Base-by-base conservation (phyloP, 805 yeast genomes). In the Candida mattraensis region DNA sequence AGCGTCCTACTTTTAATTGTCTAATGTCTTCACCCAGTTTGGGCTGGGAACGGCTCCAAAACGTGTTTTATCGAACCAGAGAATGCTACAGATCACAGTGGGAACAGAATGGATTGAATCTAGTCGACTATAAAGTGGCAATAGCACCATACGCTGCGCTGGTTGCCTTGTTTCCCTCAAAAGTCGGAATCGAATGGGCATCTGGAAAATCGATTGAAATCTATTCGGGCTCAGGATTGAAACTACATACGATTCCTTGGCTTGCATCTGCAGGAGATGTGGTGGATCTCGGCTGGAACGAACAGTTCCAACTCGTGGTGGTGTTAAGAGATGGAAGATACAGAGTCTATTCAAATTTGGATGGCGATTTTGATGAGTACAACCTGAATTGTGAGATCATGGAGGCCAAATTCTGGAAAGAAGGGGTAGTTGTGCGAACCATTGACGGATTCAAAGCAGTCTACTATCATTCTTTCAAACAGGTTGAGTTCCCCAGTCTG, bases 31-130 rank as follows among this genome's bases (percentile, higher is more conserved):
- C 53, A 28, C 67, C 67, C 6, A 59, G 64, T 31, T 35, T 63
- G 18, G 61, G 60, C 28, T 88, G 97, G 97, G 95, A 87, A 56
- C 72, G 81, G 45, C 69, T 88, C 13, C 79, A 76, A 35, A 77
- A 78, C 56, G 82, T 77, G 7, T 86, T 74, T 56, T 88, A 87
- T 48, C 66, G 83, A 37, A 68, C 72, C 12, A 60, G 80, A 36
- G 71, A 76, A 13, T 80, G 84, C 37, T 80, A 74, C 50, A 70
- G 64, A 1, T 53, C 78, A 48, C 60, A 69, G 35, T 79, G 84
- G 84, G 58, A 68, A 12, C 52, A 64, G 12, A 63, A 65, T 17
- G 23, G 22, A 10, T 12, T 39, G 2, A 24, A 20, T n/a, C 31
- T 75, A 5, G 52, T 53, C 11, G 69, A 75, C 36, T 70, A 64